phyloP scores from a whole-genome alignment of 2,329 filamentous ascomycete species.

The Tolypocladium pustulatum region DNA sequence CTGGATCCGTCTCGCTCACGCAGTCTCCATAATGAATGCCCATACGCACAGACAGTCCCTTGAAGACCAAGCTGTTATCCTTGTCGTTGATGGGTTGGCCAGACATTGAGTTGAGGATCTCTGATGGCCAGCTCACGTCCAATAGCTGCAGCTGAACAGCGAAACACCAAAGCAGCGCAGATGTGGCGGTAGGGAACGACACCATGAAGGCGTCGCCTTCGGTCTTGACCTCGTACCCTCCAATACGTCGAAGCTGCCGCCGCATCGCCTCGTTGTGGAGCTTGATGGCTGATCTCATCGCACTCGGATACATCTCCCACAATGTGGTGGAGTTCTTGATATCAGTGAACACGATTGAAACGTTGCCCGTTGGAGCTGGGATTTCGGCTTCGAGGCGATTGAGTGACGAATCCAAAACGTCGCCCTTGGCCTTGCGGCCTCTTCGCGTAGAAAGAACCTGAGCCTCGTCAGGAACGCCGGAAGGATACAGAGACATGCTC shows the following conservation, averaged over 20 bases:
- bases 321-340: conserved; percentile 96
- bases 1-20: conserved; percentile 89
- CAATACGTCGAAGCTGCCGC: conserved; percentile 81
- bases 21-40: conserved; percentile 93
- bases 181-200: conserved; percentile 91
- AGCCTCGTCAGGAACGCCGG: conserved; percentile 60
- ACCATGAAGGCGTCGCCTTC: conserved; percentile 99
- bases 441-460: conserved; percentile 54
- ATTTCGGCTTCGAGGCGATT: conserved; percentile 83
- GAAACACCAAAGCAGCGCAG: conserved; percentile 91
- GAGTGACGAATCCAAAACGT: conserved; percentile 75
- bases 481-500: conserved; percentile 76
- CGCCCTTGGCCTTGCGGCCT: conserved; percentile 50
- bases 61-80: conserved; percentile 83
- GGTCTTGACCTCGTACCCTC: conserved; percentile 97
- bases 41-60: conserved; percentile 91
- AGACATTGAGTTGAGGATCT: conserved; percentile 78
- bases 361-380: conserved; percentile 78
- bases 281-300: conserved; percentile 95
- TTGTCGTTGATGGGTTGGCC: conserved; percentile 76
- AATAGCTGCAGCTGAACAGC: conserved; percentile 82
- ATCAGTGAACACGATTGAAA: conserved; percentile 94
- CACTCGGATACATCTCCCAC: conserved; percentile 90
- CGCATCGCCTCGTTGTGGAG: conserved; percentile 97
- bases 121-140: conserved; percentile 84